These are phyloP conservation scores for Sclerospora graminicola DNA, from an alignment of 352 stramenopile genomes.

Conservation along the genomic window DNA sequence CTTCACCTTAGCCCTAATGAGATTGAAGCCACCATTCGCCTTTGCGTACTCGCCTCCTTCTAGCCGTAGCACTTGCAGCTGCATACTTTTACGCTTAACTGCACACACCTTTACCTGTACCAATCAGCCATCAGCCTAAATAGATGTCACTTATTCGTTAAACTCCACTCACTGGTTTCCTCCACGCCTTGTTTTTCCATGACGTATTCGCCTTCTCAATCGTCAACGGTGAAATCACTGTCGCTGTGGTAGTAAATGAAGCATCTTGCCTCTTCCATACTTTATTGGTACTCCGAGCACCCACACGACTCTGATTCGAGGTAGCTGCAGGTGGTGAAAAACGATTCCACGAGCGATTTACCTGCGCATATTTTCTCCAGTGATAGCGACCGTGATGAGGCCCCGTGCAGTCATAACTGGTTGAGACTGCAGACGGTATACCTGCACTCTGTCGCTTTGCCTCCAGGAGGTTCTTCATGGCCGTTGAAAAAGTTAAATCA, in stretches of 20 bases:
- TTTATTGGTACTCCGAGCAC: conserved; percentile 32
- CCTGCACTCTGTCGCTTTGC: conserved; percentile 20
- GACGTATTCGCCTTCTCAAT: background rate
- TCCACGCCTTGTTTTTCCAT: conserved; percentile 23
- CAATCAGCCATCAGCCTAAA: background rate
- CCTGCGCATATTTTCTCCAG: conserved; percentile 8
- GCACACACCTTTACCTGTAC: conserved; percentile 21
- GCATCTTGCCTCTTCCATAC: conserved; percentile 34
- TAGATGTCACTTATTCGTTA: conserved; percentile 1
- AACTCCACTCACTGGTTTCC: conserved; percentile 15
- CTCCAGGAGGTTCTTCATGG: conserved; percentile 68
- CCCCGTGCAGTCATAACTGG: background rate
- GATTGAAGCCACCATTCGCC: conserved; percentile 56
- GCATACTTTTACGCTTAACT: conserved; percentile 31
- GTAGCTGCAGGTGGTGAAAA: background rate
- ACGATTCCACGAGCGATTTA: conserved; percentile 41
- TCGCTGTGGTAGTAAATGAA: background rate
- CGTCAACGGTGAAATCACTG: background rate
- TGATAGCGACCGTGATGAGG: conserved; percentile 1
- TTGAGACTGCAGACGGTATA: background rate
- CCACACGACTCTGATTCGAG: conserved; percentile 1
- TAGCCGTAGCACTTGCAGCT: conserved; percentile 41
- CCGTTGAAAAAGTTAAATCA: too few relatives aligned
- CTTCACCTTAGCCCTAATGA: conserved; percentile 47
- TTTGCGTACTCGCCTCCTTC: conserved; percentile 72